phyloP scores from a whole-genome alignment of 2,329 filamentous ascomycete genomes.

The Penicillium decumbens region DNA sequence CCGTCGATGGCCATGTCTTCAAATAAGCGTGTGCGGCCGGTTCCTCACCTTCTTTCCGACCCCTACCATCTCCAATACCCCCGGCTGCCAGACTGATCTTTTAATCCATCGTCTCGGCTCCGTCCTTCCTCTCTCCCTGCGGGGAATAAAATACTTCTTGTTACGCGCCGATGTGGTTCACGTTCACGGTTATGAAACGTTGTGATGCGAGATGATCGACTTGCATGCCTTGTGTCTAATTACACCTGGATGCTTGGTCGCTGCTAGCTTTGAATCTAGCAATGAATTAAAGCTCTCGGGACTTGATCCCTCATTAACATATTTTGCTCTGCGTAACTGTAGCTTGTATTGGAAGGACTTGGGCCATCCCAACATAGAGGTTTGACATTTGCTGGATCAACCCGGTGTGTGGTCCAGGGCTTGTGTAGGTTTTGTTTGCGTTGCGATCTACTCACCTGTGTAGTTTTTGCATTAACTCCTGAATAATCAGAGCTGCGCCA shows the following conservation, averaged over 20 bases:
- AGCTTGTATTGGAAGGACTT: background rate
- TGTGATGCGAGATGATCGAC: conserved; percentile 23
- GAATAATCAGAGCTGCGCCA: too few relatives aligned
- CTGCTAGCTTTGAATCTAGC: conserved; percentile 21
- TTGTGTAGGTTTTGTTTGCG: too few relatives aligned
- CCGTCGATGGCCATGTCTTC: conserved; percentile 95
- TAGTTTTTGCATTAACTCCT: too few relatives aligned
- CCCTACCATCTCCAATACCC: conserved; percentile 21
- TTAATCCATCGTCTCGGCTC: conserved; percentile 8
- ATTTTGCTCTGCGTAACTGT: background rate
- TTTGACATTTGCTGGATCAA: background rate
- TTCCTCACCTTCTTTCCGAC: conserved; percentile 1
- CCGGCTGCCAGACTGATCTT: conserved; percentile 6
- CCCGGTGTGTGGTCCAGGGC: too few relatives aligned
- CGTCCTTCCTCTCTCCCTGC: conserved; percentile 4
- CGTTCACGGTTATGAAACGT: conserved; percentile 25
- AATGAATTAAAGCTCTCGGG: conserved; percentile 10
- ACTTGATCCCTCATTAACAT: background rate
- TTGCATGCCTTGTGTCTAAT: conserved; percentile 1
- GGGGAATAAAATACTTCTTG: conserved; percentile 16
- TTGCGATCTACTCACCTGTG: too few relatives aligned
- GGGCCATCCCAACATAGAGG: too few relatives aligned
- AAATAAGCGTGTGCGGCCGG: conserved; percentile 62
- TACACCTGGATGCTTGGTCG: conserved; percentile 7
- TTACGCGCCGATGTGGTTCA: conserved; percentile 27